Evolutionary conservation across 345 rosid genomes (phyloP).

Genomic region (Pugionium dolabratum): DNA sequence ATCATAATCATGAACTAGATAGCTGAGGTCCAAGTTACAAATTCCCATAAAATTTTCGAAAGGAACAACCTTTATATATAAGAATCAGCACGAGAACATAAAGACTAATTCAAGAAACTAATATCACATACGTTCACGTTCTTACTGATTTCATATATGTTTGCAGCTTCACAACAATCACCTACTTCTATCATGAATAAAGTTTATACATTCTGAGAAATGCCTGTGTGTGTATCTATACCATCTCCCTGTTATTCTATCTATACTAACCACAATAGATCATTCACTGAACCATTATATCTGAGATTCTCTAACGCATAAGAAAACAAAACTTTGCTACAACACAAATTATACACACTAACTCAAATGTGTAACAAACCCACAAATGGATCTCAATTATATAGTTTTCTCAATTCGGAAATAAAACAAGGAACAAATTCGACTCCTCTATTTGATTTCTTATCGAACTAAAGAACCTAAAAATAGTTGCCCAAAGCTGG

Average conservation of each 20-base stretch:
- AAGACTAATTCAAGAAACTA: neutral
- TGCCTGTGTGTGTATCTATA: neutral
- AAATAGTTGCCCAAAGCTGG: neutral
- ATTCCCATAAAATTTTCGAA: neutral
- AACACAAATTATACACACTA: neutral
- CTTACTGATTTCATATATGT: neutral
- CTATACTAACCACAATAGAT: neutral
- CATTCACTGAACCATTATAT: neutral
- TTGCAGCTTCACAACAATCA: constrained; percentile 8
- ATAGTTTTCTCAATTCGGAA: neutral
- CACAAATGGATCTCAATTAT: constrained; percentile 8
- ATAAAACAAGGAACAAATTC: neutral
- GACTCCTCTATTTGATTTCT: neutral
- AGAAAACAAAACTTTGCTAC: neutral
- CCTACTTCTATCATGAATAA: neutral
- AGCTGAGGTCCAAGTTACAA: constrained; percentile 8
- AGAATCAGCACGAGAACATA: neutral
- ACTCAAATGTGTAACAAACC: constrained; percentile 10
- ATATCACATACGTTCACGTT: neutral
- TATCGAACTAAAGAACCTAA: neutral
- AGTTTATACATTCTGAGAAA: constrained; percentile 13
- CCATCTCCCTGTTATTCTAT: neutral
- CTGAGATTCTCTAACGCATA: neutral
- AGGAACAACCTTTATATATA: neutral
- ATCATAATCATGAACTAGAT: neutral